Conservation (phyloP, 2,329 filamentous ascomycete genomes). For the Alternaria postmessia region DNA sequence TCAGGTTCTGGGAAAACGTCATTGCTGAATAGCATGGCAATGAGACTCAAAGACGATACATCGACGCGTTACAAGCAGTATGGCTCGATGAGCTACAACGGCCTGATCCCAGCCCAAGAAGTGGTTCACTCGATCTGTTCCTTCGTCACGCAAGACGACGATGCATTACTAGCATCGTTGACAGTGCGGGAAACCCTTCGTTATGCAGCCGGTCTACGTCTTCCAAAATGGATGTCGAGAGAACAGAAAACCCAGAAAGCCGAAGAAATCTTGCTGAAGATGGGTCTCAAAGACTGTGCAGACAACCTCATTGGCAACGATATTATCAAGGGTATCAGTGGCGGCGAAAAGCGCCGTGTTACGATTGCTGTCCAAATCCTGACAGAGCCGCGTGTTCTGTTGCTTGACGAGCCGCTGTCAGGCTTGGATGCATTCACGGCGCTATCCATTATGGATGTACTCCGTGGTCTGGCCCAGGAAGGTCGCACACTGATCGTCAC, state of each 20-base stretch:
- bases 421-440: conserved; percentile 82
- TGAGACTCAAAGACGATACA: conserved; percentile 68
- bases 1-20: conserved; percentile 81
- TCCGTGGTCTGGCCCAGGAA: conserved; percentile 74
- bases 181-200: conserved; percentile 78
- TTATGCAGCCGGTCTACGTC: conserved; percentile 72
- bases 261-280: conserved; percentile 75
- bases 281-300: conserved; percentile 81
- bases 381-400: conserved; percentile 75
- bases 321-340: conserved; percentile 78
- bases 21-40: conserved; percentile 75
- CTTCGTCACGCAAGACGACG: conserved; percentile 81
- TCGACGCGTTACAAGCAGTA: conserved; percentile 68
- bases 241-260: conserved; percentile 72
- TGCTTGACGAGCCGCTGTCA: conserved; percentile 79
- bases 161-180: conserved; percentile 75
- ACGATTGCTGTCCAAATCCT: conserved; percentile 81
- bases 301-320: conserved; percentile 77
- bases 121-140: conserved; percentile 77
- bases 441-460: conserved; percentile 73
- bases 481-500: conserved; percentile 79
- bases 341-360: conserved; percentile 79
- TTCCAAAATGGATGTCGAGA: conserved; percentile 74
- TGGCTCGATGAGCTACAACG: conserved; percentile 75
- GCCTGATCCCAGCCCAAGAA: conserved; percentile 69